These are phyloP conservation scores for Pholiota microspora DNA, from an alignment of 768 basidiomycete species.

Conservation along the genomic window DNA sequence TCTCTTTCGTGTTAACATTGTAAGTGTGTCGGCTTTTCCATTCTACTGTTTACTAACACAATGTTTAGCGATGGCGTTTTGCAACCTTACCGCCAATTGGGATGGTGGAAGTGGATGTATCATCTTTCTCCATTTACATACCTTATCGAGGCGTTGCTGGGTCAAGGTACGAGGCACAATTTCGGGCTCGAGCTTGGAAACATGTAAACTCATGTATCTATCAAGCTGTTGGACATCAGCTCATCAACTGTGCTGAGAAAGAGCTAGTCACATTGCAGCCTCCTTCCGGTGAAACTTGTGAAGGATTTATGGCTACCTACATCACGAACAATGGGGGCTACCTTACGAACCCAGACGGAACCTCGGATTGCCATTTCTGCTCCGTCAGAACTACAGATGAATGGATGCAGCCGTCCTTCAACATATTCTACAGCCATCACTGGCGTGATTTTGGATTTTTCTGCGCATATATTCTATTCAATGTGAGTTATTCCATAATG, in stretches of 20 bases:
- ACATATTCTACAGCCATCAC: constrained; percentile 52
- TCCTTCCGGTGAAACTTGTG: constrained; percentile 57
- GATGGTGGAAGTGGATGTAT: constrained; percentile 79
- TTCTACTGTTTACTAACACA: constrained; percentile 10
- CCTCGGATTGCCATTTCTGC: constrained; percentile 56
- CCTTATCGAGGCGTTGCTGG: constrained; percentile 47
- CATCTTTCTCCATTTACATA: constrained; percentile 50
- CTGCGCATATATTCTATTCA: constrained; percentile 44
- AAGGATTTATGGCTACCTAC: constrained; percentile 46
- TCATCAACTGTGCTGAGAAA: constrained; percentile 52
- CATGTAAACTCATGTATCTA: constrained; percentile 28
- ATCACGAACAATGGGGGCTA: constrained; percentile 56
- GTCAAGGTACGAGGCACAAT: constrained; percentile 35
- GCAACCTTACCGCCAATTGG: constrained; percentile 59
- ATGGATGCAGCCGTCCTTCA: constrained; percentile 54
- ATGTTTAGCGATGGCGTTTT: constrained; percentile 56
- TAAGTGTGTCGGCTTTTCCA: constrained; percentile 25
- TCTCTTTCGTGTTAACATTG: constrained; percentile 65
- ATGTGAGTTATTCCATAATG: constrained; percentile 28
- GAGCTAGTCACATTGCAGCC: constrained; percentile 66
- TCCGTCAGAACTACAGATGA: constrained; percentile 49
- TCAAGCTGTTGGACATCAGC: constrained; percentile 47
- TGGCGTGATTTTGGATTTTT: constrained; percentile 56
- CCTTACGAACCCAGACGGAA: constrained; percentile 51
- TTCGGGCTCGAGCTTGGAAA: constrained; percentile 6